Percentiles rank a stretch among this genome's conserved stretches.
Conservation (phyloP, 2,329 filamentous ascomycete genomes). For the Trichoderma sp. region DNA sequence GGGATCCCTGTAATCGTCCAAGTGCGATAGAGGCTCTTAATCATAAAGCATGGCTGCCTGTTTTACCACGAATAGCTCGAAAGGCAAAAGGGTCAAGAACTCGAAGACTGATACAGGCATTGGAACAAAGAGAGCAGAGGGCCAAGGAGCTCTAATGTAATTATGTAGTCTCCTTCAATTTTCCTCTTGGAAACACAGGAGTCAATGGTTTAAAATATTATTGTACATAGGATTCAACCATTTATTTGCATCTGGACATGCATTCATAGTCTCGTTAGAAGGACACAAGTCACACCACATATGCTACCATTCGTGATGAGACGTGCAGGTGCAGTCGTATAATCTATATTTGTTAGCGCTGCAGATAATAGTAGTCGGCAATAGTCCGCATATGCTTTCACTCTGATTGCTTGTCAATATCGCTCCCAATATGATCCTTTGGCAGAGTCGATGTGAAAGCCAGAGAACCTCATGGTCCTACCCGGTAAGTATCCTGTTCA, state of each 20-base stretch:
- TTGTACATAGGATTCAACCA: background rate
- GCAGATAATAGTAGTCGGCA: rapidly evolving
- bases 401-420: background rate
- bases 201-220: background rate
- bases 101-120: background rate
- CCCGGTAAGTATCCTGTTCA: no score
- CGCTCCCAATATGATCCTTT: background rate
- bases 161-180: background rate
- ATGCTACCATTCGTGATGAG: background rate
- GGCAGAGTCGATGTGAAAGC: background rate
- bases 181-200: background rate
- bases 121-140: background rate
- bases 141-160: background rate
- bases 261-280: background rate
- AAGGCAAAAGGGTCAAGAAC: background rate
- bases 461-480: background rate
- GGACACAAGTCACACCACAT: no score
- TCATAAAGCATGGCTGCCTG: background rate
- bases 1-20: background rate
- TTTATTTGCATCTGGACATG: background rate
- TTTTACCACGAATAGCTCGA: background rate
- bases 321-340: background rate
- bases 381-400: background rate
- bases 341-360: background rate
- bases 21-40: background rate